Evolutionary conservation across 2,329 filamentous ascomycete genomes (phyloP).

Genomic region (Alternaria solani): DNA sequence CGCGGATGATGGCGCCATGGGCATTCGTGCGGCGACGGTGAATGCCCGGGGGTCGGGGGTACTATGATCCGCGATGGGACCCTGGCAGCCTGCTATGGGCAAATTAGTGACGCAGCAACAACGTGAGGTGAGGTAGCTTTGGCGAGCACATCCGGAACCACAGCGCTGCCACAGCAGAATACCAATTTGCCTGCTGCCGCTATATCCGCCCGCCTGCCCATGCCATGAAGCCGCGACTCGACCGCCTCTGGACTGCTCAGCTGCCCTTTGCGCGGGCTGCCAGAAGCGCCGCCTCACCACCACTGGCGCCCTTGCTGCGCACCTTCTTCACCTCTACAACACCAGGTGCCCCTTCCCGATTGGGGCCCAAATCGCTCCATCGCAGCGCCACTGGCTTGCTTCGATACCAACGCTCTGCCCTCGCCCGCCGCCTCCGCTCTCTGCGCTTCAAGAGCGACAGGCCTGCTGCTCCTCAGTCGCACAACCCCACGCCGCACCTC

Average conservation of each 20-base stretch:
- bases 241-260: conserved; percentile 32
- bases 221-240: conserved; percentile 38
- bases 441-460: conserved; percentile 50
- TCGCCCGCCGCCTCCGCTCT: conserved; percentile 41
- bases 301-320: conserved; percentile 27
- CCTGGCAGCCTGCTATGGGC: conserved; percentile 13
- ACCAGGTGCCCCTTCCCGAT: conserved; percentile 14
- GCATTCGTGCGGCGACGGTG: conserved; percentile 1
- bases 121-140: conserved; percentile 8
- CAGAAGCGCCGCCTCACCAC: conserved; percentile 23
- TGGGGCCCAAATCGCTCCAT: conserved; percentile 19
- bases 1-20: conserved; percentile 1
- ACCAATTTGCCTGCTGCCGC: conserved; percentile 13
- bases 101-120: conserved; percentile 12
- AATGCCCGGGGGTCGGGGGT: neutral
- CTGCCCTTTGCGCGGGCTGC: conserved; percentile 29
- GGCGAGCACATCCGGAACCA: conserved; percentile 21
- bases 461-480: conserved; percentile 34
- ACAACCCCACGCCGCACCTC: conserved; percentile 51
- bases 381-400: conserved; percentile 24
- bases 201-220: conserved; percentile 9
- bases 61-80: conserved; percentile 12
- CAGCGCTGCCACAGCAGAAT: conserved; percentile 14
- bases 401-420: conserved; percentile 29
- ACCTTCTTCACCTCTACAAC: conserved; percentile 40